phyloP scores from a whole-genome alignment of 2,329 filamentous ascomycete species.

The Phialemoniopsis sp. region DNA sequence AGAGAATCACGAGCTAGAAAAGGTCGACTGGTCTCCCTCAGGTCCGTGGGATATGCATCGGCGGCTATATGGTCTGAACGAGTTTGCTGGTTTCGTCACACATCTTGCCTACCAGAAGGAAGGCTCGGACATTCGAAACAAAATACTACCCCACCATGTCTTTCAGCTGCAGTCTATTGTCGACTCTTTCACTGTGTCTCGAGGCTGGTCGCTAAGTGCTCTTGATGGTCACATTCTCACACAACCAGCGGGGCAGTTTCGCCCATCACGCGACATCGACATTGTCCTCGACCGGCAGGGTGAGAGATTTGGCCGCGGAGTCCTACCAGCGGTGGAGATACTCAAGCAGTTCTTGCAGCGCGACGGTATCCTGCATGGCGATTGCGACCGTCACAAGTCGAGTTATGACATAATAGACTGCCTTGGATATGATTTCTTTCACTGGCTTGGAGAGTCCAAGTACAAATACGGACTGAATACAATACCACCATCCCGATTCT shows the following conservation, averaged over 20 bases:
- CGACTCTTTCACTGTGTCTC: conserved; percentile 38
- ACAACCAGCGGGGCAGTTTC: conserved; percentile 26
- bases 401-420: conserved; percentile 17
- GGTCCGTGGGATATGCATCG: conserved; percentile 31
- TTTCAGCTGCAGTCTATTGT: conserved; percentile 47
- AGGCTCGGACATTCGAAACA: conserved; percentile 26
- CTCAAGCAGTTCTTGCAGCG: conserved; percentile 22
- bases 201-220: conserved; percentile 32
- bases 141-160: conserved; percentile 40
- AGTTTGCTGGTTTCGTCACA: conserved; percentile 39
- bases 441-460: conserved; percentile 31
- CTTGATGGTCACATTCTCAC: conserved; percentile 28
- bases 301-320: conserved; percentile 20
- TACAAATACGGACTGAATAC: conserved; percentile 23
- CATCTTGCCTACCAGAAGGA: conserved; percentile 39
- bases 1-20: conserved; percentile 24
- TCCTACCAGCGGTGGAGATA: conserved; percentile 19
- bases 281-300: conserved; percentile 33
- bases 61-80: conserved; percentile 36
- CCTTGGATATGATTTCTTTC: conserved; percentile 22
- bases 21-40: conserved; percentile 33
- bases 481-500: conserved; percentile 36
- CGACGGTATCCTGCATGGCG: conserved; percentile 15
- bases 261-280: conserved; percentile 33
- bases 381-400: too few species aligned